These are phyloP conservation scores for Linderniella brevidens DNA, from an alignment of 257 asterid genomes.

Conservation along the genomic window DNA sequence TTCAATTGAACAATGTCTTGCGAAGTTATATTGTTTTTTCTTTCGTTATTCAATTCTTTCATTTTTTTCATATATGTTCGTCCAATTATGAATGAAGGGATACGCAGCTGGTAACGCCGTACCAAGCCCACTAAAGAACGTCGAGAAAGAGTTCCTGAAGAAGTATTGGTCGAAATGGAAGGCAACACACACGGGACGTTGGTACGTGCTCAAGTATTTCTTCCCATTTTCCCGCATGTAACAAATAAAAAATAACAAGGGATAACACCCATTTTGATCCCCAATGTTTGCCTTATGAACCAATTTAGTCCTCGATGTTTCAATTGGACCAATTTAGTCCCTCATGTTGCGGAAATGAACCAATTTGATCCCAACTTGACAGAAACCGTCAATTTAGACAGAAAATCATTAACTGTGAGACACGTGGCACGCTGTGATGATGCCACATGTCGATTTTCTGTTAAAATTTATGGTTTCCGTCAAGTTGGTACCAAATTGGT, in stretches of 20 bases:
- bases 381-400: no score
- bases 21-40: not conserved
- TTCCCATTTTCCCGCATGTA: slow-evolving; percentile 3
- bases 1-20: not conserved
- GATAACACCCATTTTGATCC: no score
- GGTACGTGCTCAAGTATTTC: slow-evolving; percentile 25
- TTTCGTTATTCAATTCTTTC: not conserved
- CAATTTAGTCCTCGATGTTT: no score
- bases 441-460: no score
- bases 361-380: no score
- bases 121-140: slow-evolving; percentile 87
- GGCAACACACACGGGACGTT: slow-evolving; percentile 80
- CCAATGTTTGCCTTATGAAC: no score
- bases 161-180: slow-evolving; percentile 96
- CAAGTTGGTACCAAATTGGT: no score
- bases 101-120: slow-evolving; percentile 86
- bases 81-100: slow-evolving; percentile 36
- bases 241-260: not conserved
- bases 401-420: no score
- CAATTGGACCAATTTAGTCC: no score
- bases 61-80: not conserved
- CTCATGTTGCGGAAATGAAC: no score
- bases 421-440: no score
- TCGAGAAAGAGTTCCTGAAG: slow-evolving; percentile 75
- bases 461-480: no score